These are phyloP conservation scores for Hirsutella thompsonii DNA, from an alignment of 2,329 filamentous ascomycete genomes.

Conservation along the genomic window DNA sequence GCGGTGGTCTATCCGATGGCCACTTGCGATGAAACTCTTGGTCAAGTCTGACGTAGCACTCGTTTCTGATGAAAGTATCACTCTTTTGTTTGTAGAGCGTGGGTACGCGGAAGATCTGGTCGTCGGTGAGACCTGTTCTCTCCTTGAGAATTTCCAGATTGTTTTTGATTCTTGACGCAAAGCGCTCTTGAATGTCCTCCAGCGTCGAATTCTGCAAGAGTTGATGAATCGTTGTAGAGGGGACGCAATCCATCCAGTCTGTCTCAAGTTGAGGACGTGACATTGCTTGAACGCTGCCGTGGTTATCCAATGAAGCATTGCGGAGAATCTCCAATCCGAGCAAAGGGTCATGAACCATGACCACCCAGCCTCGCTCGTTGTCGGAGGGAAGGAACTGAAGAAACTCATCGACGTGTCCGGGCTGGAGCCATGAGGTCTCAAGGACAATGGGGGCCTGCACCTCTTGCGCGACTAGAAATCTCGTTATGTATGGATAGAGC, in stretches of 20 bases:
- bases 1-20: too few species aligned
- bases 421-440: slow-evolving; percentile 12
- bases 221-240: too few species aligned
- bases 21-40: too few species aligned
- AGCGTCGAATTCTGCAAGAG: too few species aligned
- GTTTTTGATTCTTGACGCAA: neutral
- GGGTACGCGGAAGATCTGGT: neutral
- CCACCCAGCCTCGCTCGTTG: slow-evolving; percentile 12
- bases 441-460: slow-evolving; percentile 19
- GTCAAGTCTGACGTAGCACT: neutral
- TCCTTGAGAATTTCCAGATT: neutral
- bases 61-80: neutral
- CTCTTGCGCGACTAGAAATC: slow-evolving; percentile 18
- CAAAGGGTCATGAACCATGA: slow-evolving; percentile 10
- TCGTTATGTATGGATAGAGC: slow-evolving; percentile 8
- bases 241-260: too few species aligned
- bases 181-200: neutral
- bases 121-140: neutral
- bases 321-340: slow-evolving; percentile 13
- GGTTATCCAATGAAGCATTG: slow-evolving; percentile 9
- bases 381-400: slow-evolving; percentile 15
- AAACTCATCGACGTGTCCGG: slow-evolving; percentile 16
- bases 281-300: slow-evolving; percentile 7
- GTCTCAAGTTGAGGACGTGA: too few species aligned
- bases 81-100: neutral